A percentile compares a stretch with the other conserved stretches of the same genome.
Evolutionary conservation across 1,139 yeast genomes (phyloP).

Genomic region (Kluyveromyces sp.): DNA sequence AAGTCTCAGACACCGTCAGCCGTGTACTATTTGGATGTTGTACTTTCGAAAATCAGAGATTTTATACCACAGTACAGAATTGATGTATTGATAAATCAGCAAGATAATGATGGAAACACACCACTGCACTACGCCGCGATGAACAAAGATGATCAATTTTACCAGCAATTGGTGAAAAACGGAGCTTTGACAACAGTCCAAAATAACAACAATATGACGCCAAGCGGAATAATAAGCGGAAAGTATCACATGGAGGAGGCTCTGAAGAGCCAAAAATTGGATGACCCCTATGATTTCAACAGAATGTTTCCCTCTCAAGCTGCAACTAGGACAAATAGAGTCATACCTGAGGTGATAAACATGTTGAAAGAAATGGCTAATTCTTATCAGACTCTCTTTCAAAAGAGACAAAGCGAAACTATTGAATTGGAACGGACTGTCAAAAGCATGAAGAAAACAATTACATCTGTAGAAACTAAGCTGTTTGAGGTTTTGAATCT

Average conservation of each 20-base stretch:
- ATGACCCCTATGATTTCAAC: conserved; percentile 7
- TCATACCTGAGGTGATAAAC: conserved; percentile 25
- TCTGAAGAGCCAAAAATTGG: conserved; percentile 5
- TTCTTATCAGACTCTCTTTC: conserved; percentile 35
- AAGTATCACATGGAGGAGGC: conserved; percentile 15
- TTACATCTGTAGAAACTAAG: conserved; percentile 17
- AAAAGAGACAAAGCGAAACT: conserved; percentile 19
- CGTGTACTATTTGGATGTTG: conserved; percentile 70
- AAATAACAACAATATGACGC: conserved; percentile 66
- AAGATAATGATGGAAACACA: conserved; percentile 80
- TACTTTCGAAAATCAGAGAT: conserved; percentile 66
- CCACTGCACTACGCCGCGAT: conserved; percentile 80
- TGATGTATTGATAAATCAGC: conserved; percentile 58
- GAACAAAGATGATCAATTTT: conserved; percentile 66
- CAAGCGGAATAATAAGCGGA: conserved; percentile 51
- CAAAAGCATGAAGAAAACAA: conserved; percentile 19
- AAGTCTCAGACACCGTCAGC: conserved; percentile 68
- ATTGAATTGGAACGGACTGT: conserved; percentile 20
- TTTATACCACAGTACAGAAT: conserved; percentile 45
- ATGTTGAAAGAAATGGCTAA: conserved; percentile 45
- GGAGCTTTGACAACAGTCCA: conserved; percentile 67
- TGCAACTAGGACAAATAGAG: conserved; percentile 26
- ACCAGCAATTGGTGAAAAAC: conserved; percentile 62
- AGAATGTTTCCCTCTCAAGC: conserved; percentile 29
- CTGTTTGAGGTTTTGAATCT: conserved; percentile 37